Conservation (phyloP, 139 green algal genomes). For the Spirogloea muscicola region DNA sequence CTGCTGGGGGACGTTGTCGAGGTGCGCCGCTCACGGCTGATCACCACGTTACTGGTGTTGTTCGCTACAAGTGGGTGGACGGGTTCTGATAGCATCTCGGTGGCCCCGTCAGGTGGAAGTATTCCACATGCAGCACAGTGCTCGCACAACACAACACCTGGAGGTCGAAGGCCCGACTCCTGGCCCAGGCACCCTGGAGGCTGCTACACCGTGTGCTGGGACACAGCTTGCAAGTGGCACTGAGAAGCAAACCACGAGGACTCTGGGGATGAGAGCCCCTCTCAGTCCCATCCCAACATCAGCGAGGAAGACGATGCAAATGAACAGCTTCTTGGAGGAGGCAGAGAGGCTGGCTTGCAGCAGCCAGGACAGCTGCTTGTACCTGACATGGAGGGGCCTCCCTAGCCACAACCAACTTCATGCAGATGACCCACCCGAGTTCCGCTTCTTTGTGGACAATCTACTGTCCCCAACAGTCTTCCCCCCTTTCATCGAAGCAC, state of each 20-base stretch:
- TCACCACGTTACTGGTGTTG: background rate
- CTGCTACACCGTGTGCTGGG: no score
- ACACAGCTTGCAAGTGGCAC: no score
- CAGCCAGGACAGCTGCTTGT: constrained; percentile 2
- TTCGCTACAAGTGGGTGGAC: constrained; percentile 1
- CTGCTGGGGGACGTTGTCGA: background rate
- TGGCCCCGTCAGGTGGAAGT: no score
- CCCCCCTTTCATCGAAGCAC: background rate
- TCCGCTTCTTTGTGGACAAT: constrained; percentile 1
- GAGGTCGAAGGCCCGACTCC: no score
- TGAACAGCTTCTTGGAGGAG: background rate
- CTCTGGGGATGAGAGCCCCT: no score
- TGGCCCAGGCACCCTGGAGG: no score
- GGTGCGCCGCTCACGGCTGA: background rate
- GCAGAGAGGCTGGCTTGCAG: background rate
- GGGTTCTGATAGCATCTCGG: background rate
- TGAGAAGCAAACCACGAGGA: no score
- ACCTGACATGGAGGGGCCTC: constrained; percentile 27
- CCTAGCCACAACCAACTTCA: background rate
- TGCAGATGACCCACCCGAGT: background rate
- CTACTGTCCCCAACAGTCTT: constrained; percentile 15
- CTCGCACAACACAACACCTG: background rate
- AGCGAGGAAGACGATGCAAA: background rate
- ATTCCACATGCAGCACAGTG: background rate
- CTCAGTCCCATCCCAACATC: background rate